Percentiles rank a stretch among this genome's conserved stretches.
Evolutionary conservation across 305 asterid genomes (phyloP).

Genomic region (Ajuga reptans): DNA sequence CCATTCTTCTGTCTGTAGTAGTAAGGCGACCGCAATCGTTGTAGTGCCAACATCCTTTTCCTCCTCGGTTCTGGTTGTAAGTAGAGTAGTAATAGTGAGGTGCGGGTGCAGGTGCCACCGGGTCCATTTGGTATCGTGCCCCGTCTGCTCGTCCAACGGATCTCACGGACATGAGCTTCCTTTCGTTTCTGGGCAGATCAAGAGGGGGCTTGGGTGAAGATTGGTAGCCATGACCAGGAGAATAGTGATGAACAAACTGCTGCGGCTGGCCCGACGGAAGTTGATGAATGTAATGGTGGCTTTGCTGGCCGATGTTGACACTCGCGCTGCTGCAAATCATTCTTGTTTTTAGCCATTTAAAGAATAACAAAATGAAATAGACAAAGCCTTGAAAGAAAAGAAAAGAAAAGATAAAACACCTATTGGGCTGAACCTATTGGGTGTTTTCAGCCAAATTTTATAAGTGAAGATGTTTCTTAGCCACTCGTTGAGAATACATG

Average conservation of each 20-base stretch:
- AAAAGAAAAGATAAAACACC: no score
- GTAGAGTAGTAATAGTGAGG: constrained; percentile 22
- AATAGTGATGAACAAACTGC: neutral
- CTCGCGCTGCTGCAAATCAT: constrained; percentile 14
- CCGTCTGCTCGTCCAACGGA: constrained; percentile 50
- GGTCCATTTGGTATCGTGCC: constrained; percentile 42
- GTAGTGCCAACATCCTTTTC: constrained; percentile 29
- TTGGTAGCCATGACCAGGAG: constrained; percentile 12
- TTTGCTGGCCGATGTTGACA: constrained; percentile 3
- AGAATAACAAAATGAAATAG: no score
- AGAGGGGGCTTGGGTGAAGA: constrained; percentile 28
- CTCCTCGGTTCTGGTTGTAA: constrained; percentile 40
- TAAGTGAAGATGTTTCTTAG: no score
- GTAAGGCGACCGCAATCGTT: constrained; percentile 30
- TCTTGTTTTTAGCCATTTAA: neutral
- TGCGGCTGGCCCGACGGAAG: neutral
- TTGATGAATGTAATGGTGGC: constrained; percentile 22
- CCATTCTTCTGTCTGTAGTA: constrained; percentile 22
- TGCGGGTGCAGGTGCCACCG: neutral
- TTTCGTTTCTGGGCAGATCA: constrained; percentile 30
- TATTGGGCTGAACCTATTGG: no score
- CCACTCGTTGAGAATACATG: no score
- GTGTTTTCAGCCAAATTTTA: no score
- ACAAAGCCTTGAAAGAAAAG: no score
- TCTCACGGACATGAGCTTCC: constrained; percentile 39